A percentile compares a stretch with the other conserved stretches of the same genome.
Conservation (phyloP, 2,329 filamentous ascomycete species). For the Botrytis aclada region DNA sequence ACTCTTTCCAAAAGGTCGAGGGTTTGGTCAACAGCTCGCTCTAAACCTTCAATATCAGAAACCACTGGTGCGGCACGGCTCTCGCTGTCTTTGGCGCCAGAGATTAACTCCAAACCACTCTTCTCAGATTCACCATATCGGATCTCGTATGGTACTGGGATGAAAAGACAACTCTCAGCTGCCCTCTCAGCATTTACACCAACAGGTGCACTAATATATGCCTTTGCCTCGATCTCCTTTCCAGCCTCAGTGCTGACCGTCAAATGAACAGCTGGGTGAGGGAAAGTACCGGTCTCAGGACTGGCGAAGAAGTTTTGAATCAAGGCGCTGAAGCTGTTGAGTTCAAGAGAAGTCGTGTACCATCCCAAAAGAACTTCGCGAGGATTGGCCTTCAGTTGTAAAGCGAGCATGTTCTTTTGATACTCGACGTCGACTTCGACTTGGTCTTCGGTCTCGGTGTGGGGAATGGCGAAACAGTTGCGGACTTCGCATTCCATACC, state of each 20-base stretch:
- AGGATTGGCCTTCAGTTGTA: conserved; percentile 91
- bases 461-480: conserved; percentile 95
- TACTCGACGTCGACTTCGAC: conserved; percentile 99
- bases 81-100: conserved; percentile 76
- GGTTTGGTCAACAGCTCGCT: conserved; percentile 82
- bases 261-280: conserved; percentile 94
- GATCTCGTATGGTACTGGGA: conserved; percentile 93
- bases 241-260: conserved; percentile 90
- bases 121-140: conserved; percentile 79
- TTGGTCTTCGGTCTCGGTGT: conserved; percentile 97
- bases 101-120: conserved; percentile 77
- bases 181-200: conserved; percentile 93
- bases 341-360: conserved; percentile 95
- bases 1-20: conserved; percentile 87
- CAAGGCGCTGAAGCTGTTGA: conserved; percentile 97
- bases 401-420: conserved; percentile 97
- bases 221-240: conserved; percentile 81
- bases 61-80: conserved; percentile 69
- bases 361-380: conserved; percentile 93
- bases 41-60: conserved; percentile 85
- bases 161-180: conserved; percentile 94
- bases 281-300: conserved; percentile 94
- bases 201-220: conserved; percentile 94
- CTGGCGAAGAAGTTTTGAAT: conserved; percentile 99
- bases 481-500: conserved; percentile 94